Base-by-base conservation (phyloP, 208 protist species). In the Leptomonas seymouri region DNA sequence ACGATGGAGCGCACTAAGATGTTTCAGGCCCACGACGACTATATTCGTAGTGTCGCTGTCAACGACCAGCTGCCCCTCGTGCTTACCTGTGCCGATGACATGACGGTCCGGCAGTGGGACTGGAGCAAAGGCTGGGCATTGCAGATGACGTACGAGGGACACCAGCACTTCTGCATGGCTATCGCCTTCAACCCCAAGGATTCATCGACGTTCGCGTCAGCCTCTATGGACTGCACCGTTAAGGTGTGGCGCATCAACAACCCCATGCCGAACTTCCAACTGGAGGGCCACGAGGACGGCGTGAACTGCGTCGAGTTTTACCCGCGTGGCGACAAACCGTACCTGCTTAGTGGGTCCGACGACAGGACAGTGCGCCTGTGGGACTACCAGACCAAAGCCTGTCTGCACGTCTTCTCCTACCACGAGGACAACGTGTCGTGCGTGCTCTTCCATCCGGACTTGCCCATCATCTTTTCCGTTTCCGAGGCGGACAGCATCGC, bases 221-320 rank as follows among this genome's bases (percentile, higher is more conserved):
- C 97, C 41, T 99, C 98, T 18, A 80, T 99, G 21, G 99, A 99
- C 76, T 76, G 87, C 31, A 98, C 96, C 9, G 88, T 99, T 44
- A 99, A 99, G 75, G 89, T 99, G 31, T 99, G 98, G 98, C 90
- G 81, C 48, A 74, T 99, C 21, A 90, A 87, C 69, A 96, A 93
- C 48, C 64, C 86, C 2, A 77, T 82, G 51, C 86, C 98, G 6
- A 98, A 99, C 81, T 99, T 99, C 75, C 98, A 98, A 23, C 88
- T 99, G 0, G 94, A 99, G 64, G 99, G 98, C 34, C 99, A 99
- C 80, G 94, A 98, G 45, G 97, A 98, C 63, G 98, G 98, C 57
- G 98, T 99, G n/a, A 99, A 99, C 83, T 99, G 95, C 75, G 86
- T 99, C 18, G 97, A 99, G 63, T 99, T 99, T 78, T 99, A 98